Percentiles rank a stretch among this genome's conserved stretches.
phyloP scores from a whole-genome alignment of 257 asterid species.

The Solanum bulbocastanum region DNA sequence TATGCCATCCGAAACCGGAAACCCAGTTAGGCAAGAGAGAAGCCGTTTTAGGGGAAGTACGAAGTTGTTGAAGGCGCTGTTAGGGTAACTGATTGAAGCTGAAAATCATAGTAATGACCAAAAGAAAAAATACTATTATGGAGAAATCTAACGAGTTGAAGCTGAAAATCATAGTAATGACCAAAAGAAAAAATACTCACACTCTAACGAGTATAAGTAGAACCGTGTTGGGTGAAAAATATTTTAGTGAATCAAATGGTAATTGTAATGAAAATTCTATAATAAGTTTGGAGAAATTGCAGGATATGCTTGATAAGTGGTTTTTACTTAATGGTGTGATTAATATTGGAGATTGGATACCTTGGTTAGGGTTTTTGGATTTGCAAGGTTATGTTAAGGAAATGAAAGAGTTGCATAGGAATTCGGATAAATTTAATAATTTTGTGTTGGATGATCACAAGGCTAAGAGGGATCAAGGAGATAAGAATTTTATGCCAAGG shows the following conservation, averaged over 20 bases:
- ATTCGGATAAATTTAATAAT: conserved; percentile 19
- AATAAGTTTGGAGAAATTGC: conserved; percentile 5
- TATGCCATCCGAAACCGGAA: no score
- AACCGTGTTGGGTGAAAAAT: conserved; percentile 6
- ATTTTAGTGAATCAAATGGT: conserved; percentile 1
- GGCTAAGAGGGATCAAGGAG: not conserved
- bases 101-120: no score
- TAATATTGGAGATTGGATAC: conserved; percentile 42
- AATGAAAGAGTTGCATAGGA: conserved; percentile 25
- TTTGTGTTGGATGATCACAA: conserved; percentile 27
- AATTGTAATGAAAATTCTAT: not conserved
- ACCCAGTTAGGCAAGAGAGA: no score
- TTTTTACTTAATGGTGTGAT: conserved; percentile 18
- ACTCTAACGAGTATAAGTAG: conserved; percentile 4
- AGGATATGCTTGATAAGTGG: conserved; percentile 22
- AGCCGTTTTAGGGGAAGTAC: no score
- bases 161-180: no score
- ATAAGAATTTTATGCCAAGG: not conserved
- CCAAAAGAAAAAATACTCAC: no score
- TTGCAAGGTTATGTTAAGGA: conserved; percentile 29
- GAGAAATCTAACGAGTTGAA: no score
- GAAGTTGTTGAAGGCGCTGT: no score
- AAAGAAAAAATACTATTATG: no score
- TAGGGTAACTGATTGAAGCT: no score
- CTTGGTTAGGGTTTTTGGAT: conserved; percentile 14